These are phyloP conservation scores for Daldinia eschscholtzii DNA, from an alignment of 2,329 filamentous ascomycete species.

Conservation along the genomic window DNA sequence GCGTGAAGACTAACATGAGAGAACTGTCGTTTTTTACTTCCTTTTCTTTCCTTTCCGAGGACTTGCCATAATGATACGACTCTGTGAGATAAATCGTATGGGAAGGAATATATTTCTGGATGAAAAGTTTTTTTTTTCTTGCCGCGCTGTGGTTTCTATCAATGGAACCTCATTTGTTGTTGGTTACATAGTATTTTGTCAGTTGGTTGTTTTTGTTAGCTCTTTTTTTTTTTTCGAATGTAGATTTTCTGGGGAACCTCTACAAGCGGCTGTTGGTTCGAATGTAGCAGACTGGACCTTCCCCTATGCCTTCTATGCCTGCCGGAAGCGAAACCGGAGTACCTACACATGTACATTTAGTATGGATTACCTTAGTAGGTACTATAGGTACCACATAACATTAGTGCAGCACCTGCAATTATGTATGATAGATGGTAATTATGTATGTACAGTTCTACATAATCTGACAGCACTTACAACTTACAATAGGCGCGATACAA, in stretches of 20 bases:
- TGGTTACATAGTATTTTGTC: neutral
- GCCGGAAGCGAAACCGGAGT: slow-evolving; percentile 18
- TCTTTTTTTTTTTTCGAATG: neutral
- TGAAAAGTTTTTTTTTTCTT: slow-evolving; percentile 2
- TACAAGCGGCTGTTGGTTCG: slow-evolving; percentile 5
- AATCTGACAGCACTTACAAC: slow-evolving; percentile 36
- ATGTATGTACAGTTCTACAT: neutral
- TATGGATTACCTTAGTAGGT: too few relatives aligned
- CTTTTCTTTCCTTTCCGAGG: neutral
- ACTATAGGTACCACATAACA: too few relatives aligned
- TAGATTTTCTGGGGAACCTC: slow-evolving; percentile 29
- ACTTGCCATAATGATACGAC: slow-evolving; percentile 2
- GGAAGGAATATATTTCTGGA: neutral
- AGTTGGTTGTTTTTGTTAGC: neutral
- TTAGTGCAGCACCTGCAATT: too few relatives aligned
- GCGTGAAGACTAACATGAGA: slow-evolving; percentile 13
- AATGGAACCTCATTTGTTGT: slow-evolving; percentile 1
- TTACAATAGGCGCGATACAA: slow-evolving; percentile 6
- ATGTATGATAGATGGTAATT: neutral
- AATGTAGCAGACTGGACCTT: neutral
- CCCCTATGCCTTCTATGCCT: slow-evolving; percentile 4
- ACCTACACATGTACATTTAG: slow-evolving; percentile 14
- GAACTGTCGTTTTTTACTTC: neutral
- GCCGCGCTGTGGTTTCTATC: slow-evolving; percentile 8
- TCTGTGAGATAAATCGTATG: neutral